Base-by-base conservation (phyloP, 2,329 filamentous ascomycete genomes). In the Exserohilum rostratum region DNA sequence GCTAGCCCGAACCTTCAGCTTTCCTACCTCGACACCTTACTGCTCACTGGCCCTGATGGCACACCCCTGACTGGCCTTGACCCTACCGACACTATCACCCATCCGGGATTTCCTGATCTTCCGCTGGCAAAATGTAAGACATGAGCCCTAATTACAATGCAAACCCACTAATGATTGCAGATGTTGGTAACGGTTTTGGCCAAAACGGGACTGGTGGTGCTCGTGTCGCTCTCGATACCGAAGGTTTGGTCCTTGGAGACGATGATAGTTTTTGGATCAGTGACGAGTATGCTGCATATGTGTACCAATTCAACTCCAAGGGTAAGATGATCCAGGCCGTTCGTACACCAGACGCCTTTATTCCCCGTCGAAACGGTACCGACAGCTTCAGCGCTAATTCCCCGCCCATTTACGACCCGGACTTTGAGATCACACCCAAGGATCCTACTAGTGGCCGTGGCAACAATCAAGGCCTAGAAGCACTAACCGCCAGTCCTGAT, bases 381-480 rank as follows among this genome's bases (percentile, higher is more conserved):
- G 77, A 83, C 37, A 77, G 83, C 62, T 91, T 90, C 79, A 84
- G 82, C 46, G 83, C 88, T 10, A 80, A 86, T 62, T 86, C 83
- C 11, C 83, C 88, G 0, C 86, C 87, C 3, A 76, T 83, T 44
- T 90, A 88, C 66, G 71, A 85, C 47, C 77, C 78, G 0, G 69
- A 79, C 12, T 67, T 79, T 13, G 68, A 75, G 9, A 79, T 84
- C 2, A 73, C 71, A 2, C 88, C 88, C 0, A 78, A 76, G 12
- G 79, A 88, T 59, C 85, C 87, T 0, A 78, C 80, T 1, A 82
- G 82, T 0, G 89, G 89, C 11, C 83, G 89, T 17, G 78, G 82
- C 50, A 90, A 91, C 71, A 91, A 91, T 71, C 87, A 90, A 69
- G 88, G 89, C n/a, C 84, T 91, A 44, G 89, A 91, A 72, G 88